These are phyloP conservation scores for Elsinoe ampelina DNA, from an alignment of 2,329 filamentous ascomycete genomes.

Conservation along the genomic window DNA sequence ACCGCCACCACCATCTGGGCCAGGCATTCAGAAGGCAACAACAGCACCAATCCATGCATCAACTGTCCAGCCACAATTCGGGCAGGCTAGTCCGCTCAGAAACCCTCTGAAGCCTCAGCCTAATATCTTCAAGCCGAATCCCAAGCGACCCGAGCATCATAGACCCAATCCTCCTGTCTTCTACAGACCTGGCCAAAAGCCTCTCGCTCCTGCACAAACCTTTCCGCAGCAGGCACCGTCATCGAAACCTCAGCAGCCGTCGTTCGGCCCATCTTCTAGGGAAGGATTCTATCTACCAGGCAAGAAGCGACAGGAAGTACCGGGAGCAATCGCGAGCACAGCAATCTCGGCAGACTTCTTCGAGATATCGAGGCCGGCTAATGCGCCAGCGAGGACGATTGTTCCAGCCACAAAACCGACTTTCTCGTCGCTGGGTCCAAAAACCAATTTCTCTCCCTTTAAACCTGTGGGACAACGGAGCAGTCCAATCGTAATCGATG, in stretches of 20 bases:
- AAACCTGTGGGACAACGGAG: conserved; percentile 24
- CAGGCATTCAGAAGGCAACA: neutral
- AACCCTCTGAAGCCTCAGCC: conserved; percentile 34
- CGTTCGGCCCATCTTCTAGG: conserved; percentile 10
- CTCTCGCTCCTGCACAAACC: neutral
- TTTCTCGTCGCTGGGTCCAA: conserved; percentile 40
- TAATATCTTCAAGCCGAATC: conserved; percentile 42
- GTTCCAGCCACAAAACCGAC: conserved; percentile 43
- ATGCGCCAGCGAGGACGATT: conserved; percentile 37
- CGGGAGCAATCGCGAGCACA: conserved; percentile 8
- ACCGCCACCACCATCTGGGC: neutral
- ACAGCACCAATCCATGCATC: neutral
- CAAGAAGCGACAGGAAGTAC: conserved; percentile 17
- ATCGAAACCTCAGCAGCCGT: neutral
- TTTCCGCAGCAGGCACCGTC: conserved; percentile 15
- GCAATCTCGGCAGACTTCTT: conserved; percentile 12
- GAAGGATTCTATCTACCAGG: conserved; percentile 22
- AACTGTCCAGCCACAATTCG: conserved; percentile 41
- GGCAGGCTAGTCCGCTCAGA: conserved; percentile 49
- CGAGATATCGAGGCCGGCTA: conserved; percentile 39
- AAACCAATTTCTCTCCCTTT: conserved; percentile 40
- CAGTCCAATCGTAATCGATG: conserved; percentile 40
- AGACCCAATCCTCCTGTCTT: conserved; percentile 11
- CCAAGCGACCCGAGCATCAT: conserved; percentile 19
- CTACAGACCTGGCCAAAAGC: conserved; percentile 9